phyloP scores from a whole-genome alignment of 441 rosid genomes.

The Erodium chrysanthum region DNA sequence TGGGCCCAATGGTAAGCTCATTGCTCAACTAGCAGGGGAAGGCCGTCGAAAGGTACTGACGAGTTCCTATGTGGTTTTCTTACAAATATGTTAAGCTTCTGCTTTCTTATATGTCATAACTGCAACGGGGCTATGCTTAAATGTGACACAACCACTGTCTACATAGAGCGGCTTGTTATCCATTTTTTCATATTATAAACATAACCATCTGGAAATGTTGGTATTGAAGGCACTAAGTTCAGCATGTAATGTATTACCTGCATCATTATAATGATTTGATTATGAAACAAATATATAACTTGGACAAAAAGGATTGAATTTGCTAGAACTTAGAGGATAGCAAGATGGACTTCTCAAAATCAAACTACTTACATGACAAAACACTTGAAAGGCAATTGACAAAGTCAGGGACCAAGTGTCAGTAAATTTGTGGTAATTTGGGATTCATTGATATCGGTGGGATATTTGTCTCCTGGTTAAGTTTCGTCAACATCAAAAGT shows the following conservation, averaged over 20 bases:
- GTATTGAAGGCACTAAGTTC: conserved; percentile 3
- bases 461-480: too few relatives aligned
- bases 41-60: conserved; percentile 66
- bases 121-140: not conserved
- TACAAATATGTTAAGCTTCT: not conserved
- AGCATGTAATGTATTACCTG: not conserved
- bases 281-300: not conserved
- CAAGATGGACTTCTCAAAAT: not conserved
- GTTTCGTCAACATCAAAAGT: too few relatives aligned
- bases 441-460: not conserved
- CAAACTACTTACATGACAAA: not conserved
- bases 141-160: conserved; percentile 5
- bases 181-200: not conserved
- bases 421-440: not conserved
- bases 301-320: not conserved
- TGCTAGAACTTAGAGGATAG: conserved; percentile 1
- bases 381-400: conserved; percentile 1
- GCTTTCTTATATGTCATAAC: not conserved
- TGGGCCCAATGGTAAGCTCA: conserved; percentile 74
- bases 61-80: conserved; percentile 12
- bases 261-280: not conserved
- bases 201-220: not conserved
- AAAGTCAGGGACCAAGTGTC: not conserved
- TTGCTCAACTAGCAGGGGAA: conserved; percentile 86
- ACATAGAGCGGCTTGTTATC: not conserved